Evolutionary conservation across 2,329 filamentous ascomycete species (phyloP).

Genomic region (Penicillium frequentans): DNA sequence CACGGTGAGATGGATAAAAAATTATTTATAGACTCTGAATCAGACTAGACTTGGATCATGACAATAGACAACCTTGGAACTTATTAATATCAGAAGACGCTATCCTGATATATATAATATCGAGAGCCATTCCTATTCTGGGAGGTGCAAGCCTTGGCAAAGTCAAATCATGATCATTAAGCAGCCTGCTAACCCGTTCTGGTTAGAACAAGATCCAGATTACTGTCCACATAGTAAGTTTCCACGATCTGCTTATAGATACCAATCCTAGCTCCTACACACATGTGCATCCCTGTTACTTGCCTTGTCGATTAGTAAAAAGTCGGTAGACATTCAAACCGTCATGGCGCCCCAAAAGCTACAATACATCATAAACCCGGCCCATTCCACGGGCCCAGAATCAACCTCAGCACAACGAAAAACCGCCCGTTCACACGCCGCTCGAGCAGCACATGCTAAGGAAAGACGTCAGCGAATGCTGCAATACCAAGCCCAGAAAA

Average conservation of each 20-base stretch:
- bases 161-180: neutral
- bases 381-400: neutral
- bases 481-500: constrained; percentile 21
- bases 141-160: constrained; percentile 5
- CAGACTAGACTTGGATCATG: too few relatives aligned
- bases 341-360: neutral
- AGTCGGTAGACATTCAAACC: neutral
- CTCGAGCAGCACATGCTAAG: constrained; percentile 19
- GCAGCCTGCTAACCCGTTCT: neutral
- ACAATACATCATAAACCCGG: constrained; percentile 3
- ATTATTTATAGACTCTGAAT: too few relatives aligned
- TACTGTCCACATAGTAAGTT: neutral
- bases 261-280: neutral
- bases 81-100: neutral
- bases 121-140: neutral
- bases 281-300: neutral
- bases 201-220: neutral
- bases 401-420: constrained; percentile 4
- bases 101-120: neutral
- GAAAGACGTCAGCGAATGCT: constrained; percentile 15
- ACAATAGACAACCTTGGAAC: too few relatives aligned
- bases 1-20: neutral
- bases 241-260: too few relatives aligned
- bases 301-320: neutral
- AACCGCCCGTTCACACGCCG: constrained; percentile 18